Evolutionary conservation across 2,329 filamentous ascomycete genomes (phyloP), one percentile per base, ranked within the genome.

Genomic region (Talaromyces sp.): DNA sequence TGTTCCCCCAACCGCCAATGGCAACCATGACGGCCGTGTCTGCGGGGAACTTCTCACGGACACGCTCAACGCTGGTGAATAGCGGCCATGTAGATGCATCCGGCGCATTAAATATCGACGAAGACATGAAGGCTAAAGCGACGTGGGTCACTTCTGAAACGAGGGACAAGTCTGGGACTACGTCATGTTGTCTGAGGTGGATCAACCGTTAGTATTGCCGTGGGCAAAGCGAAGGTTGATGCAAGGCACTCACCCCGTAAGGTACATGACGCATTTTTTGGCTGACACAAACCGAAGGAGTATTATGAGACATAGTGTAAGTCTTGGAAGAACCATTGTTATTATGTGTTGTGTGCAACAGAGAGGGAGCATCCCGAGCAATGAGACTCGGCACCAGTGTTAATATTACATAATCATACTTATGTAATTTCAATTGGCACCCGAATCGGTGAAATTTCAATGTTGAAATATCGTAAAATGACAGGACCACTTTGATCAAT

Each of bases 1-100:
- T 85, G 65, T 89, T 85, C 0, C 87, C 87, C 88, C 88, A 90
- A 0, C 86, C 87, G 87, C 88, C 88, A 65, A 91, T 84, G 25
- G 88, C 87, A 51, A 90, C 79, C 75, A 88, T 81, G 52, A 90
- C 73, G 63, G 85, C 84, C 27, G 85, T 84, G 22, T 75, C 77
- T 6, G 47, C 30, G 0, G 73, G 73, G 63, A 88, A 85, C 59
- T 78, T 75, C 19, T 69, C 62, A 4, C 85, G 82, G 15, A 81
- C 77, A 13, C 78, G 70, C 3, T 70, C 68, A 2, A 87, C 77
- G 1, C 78, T 78, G 3, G 80, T 83, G 66, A 86, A 87, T 6
- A 88, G 71, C 0, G 82, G 80, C 75, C 81, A 85, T 4, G 59
- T 60, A 17, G 67, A 61, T 11, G 64, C 63, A 11, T 73, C 52